phyloP scores from a whole-genome alignment of 495 filamentous ascomycete genomes.

The Thozetella sp. region DNA sequence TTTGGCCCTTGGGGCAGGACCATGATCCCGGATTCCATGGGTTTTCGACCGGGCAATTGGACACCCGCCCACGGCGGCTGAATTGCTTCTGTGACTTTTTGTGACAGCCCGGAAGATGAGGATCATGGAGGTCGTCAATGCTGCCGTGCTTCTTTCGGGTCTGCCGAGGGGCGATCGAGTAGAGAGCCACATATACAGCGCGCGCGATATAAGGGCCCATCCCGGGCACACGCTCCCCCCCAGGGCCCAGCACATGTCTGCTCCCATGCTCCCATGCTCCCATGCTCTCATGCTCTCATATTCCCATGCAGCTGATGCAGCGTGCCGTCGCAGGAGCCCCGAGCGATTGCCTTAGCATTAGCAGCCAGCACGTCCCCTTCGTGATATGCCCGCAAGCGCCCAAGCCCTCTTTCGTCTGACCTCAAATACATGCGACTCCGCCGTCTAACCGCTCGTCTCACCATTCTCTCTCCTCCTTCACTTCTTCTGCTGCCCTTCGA shows the following conservation, averaged over 20 bases:
- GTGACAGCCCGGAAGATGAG: neutral
- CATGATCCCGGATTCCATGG: neutral
- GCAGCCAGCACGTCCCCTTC: neutral
- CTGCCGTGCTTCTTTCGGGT: too few relatives aligned
- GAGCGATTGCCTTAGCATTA: neutral
- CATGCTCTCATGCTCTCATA: too few relatives aligned
- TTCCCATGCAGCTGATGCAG: neutral
- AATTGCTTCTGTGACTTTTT: too few relatives aligned
- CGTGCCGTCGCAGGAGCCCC: neutral
- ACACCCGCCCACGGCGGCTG: slow-evolving; percentile 3
- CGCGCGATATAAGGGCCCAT: too few relatives aligned
- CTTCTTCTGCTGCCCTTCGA: neutral
- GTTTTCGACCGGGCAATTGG: slow-evolving; percentile 5
- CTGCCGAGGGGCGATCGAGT: too few relatives aligned
- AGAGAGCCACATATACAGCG: too few relatives aligned
- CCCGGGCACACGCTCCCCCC: too few relatives aligned
- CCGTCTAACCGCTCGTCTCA: neutral
- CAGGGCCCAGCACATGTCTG: too few relatives aligned
- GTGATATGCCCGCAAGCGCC: too few relatives aligned
- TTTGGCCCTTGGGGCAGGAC: neutral
- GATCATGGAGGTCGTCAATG: neutral
- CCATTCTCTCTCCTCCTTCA: neutral
- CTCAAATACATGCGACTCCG: neutral
- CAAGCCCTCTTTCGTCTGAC: neutral
- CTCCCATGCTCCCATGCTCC: too few relatives aligned